Evolutionary conservation across 2,329 filamentous ascomycete genomes (phyloP).

Genomic region (Venturia aucupariae): DNA sequence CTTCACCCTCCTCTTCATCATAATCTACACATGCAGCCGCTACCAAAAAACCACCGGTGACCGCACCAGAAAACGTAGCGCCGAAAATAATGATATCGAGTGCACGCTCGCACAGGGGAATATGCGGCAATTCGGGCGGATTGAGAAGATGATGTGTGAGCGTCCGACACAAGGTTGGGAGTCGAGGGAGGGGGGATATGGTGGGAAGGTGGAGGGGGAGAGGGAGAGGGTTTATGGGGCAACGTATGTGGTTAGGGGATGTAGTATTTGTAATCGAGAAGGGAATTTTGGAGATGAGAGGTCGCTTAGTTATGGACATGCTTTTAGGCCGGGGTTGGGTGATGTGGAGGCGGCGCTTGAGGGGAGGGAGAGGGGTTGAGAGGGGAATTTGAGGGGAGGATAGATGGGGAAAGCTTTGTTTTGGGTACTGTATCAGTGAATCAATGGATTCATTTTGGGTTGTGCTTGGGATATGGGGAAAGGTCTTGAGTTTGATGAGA

Average conservation of each 20-base stretch:
- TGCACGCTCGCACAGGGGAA: background rate
- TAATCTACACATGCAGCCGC: background rate
- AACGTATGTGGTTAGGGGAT: background rate
- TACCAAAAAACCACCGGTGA: background rate
- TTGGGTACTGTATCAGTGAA: too few relatives aligned
- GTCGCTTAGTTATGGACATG: background rate
- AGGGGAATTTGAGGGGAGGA: background rate
- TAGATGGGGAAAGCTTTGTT: too few relatives aligned
- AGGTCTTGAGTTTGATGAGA: too few relatives aligned
- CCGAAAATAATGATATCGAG: background rate
- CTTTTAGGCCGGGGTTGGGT: background rate
- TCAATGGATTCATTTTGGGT: too few relatives aligned
- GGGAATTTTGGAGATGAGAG: background rate
- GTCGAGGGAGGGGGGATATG: background rate
- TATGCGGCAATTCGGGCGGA: background rate
- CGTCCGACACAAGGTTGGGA: too few relatives aligned
- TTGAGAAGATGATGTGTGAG: background rate
- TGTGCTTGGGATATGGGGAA: too few relatives aligned
- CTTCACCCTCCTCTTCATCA: background rate
- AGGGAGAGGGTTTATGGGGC: background rate
- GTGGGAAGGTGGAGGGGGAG: background rate
- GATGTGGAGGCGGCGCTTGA: background rate
- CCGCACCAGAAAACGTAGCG: background rate
- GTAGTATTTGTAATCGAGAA: background rate
- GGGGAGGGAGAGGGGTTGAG: background rate